Conservation (phyloP, 2,329 filamentous ascomycete genomes). For the Aspergillus sp. region DNA sequence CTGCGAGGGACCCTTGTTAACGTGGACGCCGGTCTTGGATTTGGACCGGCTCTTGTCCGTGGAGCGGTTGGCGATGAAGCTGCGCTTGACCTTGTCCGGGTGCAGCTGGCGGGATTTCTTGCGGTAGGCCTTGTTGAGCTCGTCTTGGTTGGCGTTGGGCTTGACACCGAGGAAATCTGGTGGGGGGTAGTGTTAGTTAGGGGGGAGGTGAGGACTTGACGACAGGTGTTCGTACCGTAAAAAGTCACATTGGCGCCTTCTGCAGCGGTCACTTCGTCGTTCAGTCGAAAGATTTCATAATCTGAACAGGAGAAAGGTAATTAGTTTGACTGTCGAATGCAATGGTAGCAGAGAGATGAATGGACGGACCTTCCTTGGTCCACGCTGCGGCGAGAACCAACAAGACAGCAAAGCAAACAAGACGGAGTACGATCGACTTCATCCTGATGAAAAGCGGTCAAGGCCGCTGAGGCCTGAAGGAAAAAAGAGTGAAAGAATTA, state of each 20-base stretch:
- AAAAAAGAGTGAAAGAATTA: conserved; percentile 8
- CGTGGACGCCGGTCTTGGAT: conserved; percentile 60
- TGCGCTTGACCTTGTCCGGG: conserved; percentile 91
- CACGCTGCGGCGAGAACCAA: conserved; percentile 71
- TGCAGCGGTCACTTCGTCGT: conserved; percentile 74
- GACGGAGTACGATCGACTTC: conserved; percentile 64
- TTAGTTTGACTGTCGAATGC: neutral
- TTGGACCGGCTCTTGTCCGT: conserved; percentile 52
- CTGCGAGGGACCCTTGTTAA: conserved; percentile 69
- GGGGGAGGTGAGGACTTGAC: neutral
- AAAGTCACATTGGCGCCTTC: conserved; percentile 83
- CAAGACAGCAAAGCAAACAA: conserved; percentile 68
- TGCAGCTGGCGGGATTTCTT: conserved; percentile 81
- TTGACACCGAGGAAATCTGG: conserved; percentile 76
- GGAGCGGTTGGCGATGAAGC: conserved; percentile 69
- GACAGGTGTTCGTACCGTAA: conserved; percentile 57
- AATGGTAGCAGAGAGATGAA: neutral
- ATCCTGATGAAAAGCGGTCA: conserved; percentile 48
- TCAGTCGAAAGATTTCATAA: conserved; percentile 95
- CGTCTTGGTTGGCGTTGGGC: conserved; percentile 72
- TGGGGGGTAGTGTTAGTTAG: neutral
- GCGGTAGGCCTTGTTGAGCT: conserved; percentile 92
- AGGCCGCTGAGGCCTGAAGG: conserved; percentile 19
- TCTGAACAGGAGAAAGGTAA: conserved; percentile 53
- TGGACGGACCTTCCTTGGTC: conserved; percentile 76